Evolutionary conservation across 2,329 filamentous ascomycete species (phyloP).

Genomic region (Aspergillus fructus): DNA sequence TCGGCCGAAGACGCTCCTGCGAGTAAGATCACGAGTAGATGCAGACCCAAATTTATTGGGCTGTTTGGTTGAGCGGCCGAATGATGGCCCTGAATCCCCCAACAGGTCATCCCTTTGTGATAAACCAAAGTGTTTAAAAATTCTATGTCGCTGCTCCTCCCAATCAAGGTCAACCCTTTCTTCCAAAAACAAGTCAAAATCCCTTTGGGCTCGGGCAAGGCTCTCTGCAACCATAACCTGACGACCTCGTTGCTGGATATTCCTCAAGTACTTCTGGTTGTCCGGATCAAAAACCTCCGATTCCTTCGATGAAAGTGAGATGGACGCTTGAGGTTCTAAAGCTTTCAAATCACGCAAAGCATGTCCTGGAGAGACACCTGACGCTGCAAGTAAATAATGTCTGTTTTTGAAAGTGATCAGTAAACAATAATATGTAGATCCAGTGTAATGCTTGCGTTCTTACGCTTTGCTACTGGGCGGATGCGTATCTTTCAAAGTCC

Average conservation of each 20-base stretch:
- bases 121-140: slow-evolving; percentile 96
- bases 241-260: slow-evolving; percentile 85
- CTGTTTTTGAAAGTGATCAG: slow-evolving; percentile 42
- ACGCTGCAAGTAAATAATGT: slow-evolving; percentile 90
- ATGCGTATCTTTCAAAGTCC: slow-evolving; percentile 50
- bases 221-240: slow-evolving; percentile 88
- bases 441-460: slow-evolving; percentile 24
- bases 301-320: slow-evolving; percentile 32
- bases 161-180: slow-evolving; percentile 94
- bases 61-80: slow-evolving; percentile 49
- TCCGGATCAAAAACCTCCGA: slow-evolving; percentile 53
- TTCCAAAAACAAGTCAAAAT: slow-evolving; percentile 92
- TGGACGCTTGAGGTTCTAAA: slow-evolving; percentile 68
- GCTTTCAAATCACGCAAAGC: slow-evolving; percentile 84
- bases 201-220: slow-evolving; percentile 81
- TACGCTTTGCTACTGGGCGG: slow-evolving; percentile 54
- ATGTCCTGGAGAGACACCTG: slow-evolving; percentile 82
- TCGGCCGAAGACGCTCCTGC: slow-evolving; percentile 63
- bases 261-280: slow-evolving; percentile 72
- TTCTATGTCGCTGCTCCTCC: slow-evolving; percentile 87
- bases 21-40: slow-evolving; percentile 46
- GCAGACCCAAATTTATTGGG: slow-evolving; percentile 38
- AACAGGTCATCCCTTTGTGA: slow-evolving; percentile 48
- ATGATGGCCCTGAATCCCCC: slow-evolving; percentile 47
- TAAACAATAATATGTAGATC: background rate